A percentile compares a stretch with the other conserved stretches of the same genome.
phyloP scores from a whole-genome alignment of 83 land plant species.

The Picea abies region DNA sequence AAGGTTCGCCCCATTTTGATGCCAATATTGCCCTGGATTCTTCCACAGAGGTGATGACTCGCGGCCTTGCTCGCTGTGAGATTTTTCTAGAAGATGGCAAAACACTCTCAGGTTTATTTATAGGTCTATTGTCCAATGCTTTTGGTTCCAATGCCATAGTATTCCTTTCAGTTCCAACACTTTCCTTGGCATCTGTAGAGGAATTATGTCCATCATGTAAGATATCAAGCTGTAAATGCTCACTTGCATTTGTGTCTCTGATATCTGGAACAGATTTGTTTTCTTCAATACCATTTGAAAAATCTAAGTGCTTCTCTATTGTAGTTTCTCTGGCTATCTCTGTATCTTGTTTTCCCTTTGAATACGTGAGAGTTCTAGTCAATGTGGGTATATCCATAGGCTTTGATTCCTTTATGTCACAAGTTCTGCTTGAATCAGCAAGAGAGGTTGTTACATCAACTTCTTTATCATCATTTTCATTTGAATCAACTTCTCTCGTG shows the following conservation, averaged over 20 bases:
- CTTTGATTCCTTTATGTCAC: neutral
- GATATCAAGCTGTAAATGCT: neutral
- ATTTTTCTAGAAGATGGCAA: neutral
- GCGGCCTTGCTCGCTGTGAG: slow-evolving; percentile 24
- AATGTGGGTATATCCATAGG: neutral
- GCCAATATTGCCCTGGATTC: slow-evolving; percentile 67
- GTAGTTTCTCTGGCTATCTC: neutral
- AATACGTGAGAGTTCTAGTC: neutral
- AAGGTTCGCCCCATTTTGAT: slow-evolving; percentile 16
- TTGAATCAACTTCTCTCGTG: neutral
- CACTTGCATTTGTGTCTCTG: neutral
- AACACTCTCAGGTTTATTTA: neutral
- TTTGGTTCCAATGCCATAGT: neutral
- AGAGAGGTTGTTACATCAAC: neutral
- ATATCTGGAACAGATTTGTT: neutral
- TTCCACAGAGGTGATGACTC: slow-evolving; percentile 55
- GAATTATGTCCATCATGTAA: neutral
- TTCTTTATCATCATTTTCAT: neutral
- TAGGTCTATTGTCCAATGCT: neutral
- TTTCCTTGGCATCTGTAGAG: neutral
- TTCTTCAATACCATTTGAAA: slow-evolving; percentile 4
- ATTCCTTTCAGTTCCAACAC: neutral
- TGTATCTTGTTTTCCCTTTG: neutral
- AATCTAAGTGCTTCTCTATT: neutral
- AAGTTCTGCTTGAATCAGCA: neutral